Evolutionary conservation across 164 flowering plant genomes (phyloP), one percentile per base, ranked within the genome.

Genomic region (Liriodendron chinense): DNA sequence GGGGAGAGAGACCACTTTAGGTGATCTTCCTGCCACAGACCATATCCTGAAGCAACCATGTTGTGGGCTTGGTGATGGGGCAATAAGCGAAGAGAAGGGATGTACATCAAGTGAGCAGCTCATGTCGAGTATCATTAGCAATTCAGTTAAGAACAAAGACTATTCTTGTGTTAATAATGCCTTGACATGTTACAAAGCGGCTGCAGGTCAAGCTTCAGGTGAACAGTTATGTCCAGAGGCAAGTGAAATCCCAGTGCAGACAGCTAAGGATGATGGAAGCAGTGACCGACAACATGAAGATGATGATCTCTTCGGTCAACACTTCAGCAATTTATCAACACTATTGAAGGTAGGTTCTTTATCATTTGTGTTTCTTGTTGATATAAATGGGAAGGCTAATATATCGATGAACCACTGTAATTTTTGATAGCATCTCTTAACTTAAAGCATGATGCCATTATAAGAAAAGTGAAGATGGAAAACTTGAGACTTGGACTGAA

Each of bases 261-360:
- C 69, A 59, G 69, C 20, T 47, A 21, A 20, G 22, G 78, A 82
- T 59, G 77, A 59, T 47, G 73, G 76, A 21, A 72, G 47, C 63
- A 48, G 34, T 73, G 48, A 53, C 64, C 43, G 2, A 43, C 66
- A 65, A 34, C 70, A 57, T 72, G 84, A 86, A 66, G 43, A 24
- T 12, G 22, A 48, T 47, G 43, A 23, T 28, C 22, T 65, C 43
- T 70, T 70, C 61, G 23, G 72, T 43, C 72, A 70, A 23, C 72
- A 70, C 43, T 85, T 83, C 71, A 80, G 85, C 77, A 86, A 80
- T 70, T 73, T 89, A 76, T 87, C 91, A 34, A 74, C 83, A 24
- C 34, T 64, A 49, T 66, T 68, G 66, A 85, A 86, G 87, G 90
- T 89, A 61, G 53, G 83, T 61, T 50, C 68, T 70, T 71, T 20